Conservation (phyloP, 352 stramenopile genomes). For the Globisporangium polare region DNA sequence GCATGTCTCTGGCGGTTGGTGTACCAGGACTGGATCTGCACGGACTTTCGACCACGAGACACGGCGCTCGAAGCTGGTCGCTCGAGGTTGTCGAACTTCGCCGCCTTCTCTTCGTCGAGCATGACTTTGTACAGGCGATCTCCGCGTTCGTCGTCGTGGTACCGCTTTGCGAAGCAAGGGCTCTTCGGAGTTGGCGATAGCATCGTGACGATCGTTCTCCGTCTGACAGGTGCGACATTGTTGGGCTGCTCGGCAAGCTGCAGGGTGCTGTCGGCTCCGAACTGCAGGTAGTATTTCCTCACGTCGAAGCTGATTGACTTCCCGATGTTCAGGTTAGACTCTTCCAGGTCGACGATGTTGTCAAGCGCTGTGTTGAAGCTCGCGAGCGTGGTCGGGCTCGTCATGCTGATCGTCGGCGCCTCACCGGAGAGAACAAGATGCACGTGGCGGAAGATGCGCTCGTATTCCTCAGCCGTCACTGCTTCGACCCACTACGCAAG, state of each 20-base stretch:
- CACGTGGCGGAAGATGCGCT: conserved; percentile 33
- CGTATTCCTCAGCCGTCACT: conserved; percentile 31
- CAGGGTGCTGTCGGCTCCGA: conserved; percentile 9
- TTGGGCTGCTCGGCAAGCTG: conserved; percentile 1
- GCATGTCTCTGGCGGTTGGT: conserved; percentile 2
- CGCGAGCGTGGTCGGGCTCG: conserved; percentile 33
- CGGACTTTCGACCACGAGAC: neutral
- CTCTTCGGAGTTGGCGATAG: neutral
- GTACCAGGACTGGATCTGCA: neutral
- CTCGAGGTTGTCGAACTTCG: neutral
- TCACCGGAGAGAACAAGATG: conserved; percentile 20
- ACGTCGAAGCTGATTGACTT: conserved; percentile 42
- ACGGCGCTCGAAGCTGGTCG: neutral
- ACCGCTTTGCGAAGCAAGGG: conserved; percentile 9
- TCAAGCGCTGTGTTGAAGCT: conserved; percentile 29
- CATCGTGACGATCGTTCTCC: neutral
- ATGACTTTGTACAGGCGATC: conserved; percentile 11
- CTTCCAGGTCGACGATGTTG: conserved; percentile 27
- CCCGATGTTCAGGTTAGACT: conserved; percentile 31
- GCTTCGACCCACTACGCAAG: conserved; percentile 32
- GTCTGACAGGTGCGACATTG: neutral
- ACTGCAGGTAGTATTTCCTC: conserved; percentile 27
- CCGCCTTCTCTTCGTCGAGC: neutral
- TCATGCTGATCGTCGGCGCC: conserved; percentile 13
- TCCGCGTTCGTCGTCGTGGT: conserved; percentile 8